phyloP scores from a whole-genome alignment of 345 rosid species.

The Syzygium grande region DNA sequence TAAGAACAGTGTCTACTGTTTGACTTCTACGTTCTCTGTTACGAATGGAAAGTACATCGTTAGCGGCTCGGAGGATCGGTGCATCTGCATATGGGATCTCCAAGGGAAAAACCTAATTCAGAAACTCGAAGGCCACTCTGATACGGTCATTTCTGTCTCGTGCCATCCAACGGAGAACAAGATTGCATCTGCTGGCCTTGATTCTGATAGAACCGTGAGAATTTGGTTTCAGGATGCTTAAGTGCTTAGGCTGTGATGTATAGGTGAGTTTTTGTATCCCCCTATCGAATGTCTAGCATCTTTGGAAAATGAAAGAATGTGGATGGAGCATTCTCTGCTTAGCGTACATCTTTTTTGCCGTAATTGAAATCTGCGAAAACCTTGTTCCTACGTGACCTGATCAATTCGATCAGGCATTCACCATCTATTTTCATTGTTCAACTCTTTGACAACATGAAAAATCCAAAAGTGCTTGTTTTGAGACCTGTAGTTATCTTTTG shows the following conservation, averaged over 20 bases:
- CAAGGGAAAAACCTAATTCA: slow-evolving; percentile 78
- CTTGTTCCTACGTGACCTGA: too few relatives aligned
- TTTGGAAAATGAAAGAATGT: background rate
- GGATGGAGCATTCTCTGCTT: background rate
- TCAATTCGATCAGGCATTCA: too few relatives aligned
- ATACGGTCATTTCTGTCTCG: slow-evolving; percentile 73
- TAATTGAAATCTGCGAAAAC: background rate
- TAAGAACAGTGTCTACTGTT: slow-evolving; percentile 63
- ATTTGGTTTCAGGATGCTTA: slow-evolving; percentile 70
- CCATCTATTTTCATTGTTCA: too few relatives aligned
- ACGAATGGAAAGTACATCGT: slow-evolving; percentile 91
- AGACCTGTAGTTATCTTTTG: background rate
- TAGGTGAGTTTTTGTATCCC: background rate
- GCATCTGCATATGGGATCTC: slow-evolving; percentile 91
- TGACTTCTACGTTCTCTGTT: slow-evolving; percentile 90
- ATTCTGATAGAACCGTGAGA: slow-evolving; percentile 64
- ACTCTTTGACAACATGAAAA: too few relatives aligned
- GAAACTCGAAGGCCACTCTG: slow-evolving; percentile 80
- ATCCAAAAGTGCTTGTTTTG: background rate
- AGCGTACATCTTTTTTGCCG: background rate
- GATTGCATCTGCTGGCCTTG: slow-evolving; percentile 85
- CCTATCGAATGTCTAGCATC: background rate
- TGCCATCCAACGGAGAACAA: slow-evolving; percentile 73
- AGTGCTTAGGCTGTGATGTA: background rate
- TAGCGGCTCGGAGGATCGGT: slow-evolving; percentile 89